Percentiles rank a stretch among this genome's conserved stretches.
These are phyloP conservation scores for Pleurotus ostreatus DNA, from an alignment of 768 basidiomycete genomes.

Conservation along the genomic window DNA sequence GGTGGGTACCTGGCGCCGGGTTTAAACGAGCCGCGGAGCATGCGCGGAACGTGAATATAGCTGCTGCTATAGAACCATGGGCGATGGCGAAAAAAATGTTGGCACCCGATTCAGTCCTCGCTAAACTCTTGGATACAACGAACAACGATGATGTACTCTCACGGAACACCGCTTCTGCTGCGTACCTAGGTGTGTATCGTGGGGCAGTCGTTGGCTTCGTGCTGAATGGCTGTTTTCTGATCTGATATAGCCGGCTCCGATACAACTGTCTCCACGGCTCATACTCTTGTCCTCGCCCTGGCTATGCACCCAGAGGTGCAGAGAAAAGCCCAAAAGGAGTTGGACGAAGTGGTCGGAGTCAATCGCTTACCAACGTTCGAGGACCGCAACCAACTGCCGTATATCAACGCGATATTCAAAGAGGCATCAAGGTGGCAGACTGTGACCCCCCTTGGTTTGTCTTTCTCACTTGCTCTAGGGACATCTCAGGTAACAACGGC, in stretches of 20 bases:
- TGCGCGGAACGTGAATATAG: neutral
- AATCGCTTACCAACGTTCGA: slow-evolving; percentile 15
- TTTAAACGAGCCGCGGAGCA: slow-evolving; percentile 13
- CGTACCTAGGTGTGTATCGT: too few relatives aligned
- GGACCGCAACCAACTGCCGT: slow-evolving; percentile 13
- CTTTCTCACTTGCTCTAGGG: neutral
- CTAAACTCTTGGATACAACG: too few relatives aligned
- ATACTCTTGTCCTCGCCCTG: slow-evolving; percentile 15
- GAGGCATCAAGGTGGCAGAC: slow-evolving; percentile 13
- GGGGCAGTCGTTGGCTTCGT: too few relatives aligned
- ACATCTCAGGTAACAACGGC: neutral
- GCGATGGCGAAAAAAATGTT: slow-evolving; percentile 7
- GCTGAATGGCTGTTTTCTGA: neutral
- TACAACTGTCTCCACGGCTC: slow-evolving; percentile 8
- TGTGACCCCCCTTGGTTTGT: slow-evolving; percentile 13
- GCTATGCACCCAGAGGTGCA: slow-evolving; percentile 14
- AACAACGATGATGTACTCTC: too few relatives aligned
- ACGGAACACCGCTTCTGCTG: too few relatives aligned
- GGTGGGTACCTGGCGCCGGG: neutral
- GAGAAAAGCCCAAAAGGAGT: slow-evolving; percentile 16
- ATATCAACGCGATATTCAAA: slow-evolving; percentile 15
- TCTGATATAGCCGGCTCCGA: slow-evolving; percentile 9
- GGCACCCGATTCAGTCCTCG: slow-evolving; percentile 1
- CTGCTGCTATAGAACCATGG: slow-evolving; percentile 9
- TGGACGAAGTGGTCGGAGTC: slow-evolving; percentile 17